Evolutionary conservation across 1,284 basidiomycete genomes (phyloP).

Genomic region (Ustilago cynodontis): DNA sequence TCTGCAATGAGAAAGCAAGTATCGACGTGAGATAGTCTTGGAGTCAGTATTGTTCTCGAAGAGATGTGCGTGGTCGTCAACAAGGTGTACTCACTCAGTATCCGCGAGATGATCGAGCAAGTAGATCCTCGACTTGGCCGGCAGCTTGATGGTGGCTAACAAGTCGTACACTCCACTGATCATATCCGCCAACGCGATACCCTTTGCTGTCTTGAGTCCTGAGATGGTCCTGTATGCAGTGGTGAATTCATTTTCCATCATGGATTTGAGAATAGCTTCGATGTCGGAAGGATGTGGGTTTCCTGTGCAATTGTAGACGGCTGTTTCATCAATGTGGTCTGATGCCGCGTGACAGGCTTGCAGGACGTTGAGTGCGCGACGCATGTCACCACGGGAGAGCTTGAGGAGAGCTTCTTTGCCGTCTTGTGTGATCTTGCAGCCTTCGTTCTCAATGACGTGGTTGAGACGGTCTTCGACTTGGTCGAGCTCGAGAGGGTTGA

Average conservation of each 20-base stretch:
- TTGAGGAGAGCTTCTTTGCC: slow-evolving; percentile 90
- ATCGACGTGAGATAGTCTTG: too few species aligned
- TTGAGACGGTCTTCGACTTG: slow-evolving; percentile 88
- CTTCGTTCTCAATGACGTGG: slow-evolving; percentile 85
- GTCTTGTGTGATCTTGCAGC: slow-evolving; percentile 85
- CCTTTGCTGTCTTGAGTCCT: slow-evolving; percentile 87
- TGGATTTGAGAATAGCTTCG: slow-evolving; percentile 90
- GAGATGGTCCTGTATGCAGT: slow-evolving; percentile 89
- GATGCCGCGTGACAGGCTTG: slow-evolving; percentile 99
- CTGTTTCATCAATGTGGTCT: slow-evolving; percentile 84
- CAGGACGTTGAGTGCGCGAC: slow-evolving; percentile 92
- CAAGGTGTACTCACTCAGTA: slow-evolving; percentile 79
- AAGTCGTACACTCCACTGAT: slow-evolving; percentile 94
- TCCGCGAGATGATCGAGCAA: slow-evolving; percentile 86
- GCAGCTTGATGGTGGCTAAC: slow-evolving; percentile 85
- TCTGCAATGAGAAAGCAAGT: slow-evolving; percentile 72
- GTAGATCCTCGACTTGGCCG: slow-evolving; percentile 86
- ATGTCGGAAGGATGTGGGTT: slow-evolving; percentile 95
- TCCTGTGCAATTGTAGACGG: slow-evolving; percentile 96
- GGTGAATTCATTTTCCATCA: slow-evolving; percentile 96
- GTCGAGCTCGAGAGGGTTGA: slow-evolving; percentile 88
- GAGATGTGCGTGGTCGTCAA: too few species aligned
- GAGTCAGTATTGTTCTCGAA: background rate
- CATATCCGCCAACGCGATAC: slow-evolving; percentile 93
- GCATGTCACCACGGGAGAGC: slow-evolving; percentile 96